Base-by-base conservation (phyloP, 2,329 filamentous ascomycete genomes). In the Fusarium sp. region DNA sequence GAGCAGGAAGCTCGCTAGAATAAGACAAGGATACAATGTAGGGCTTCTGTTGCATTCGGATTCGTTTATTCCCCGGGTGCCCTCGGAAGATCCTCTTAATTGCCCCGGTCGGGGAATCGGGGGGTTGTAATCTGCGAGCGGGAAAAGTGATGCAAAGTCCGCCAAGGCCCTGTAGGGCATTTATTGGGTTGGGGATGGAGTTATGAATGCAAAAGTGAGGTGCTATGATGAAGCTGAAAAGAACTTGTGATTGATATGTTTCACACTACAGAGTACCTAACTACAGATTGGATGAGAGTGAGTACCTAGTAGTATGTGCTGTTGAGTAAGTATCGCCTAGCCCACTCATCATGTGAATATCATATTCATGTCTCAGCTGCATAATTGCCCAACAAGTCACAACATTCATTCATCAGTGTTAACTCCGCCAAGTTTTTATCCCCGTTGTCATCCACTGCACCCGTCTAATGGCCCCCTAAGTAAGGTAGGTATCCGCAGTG, bases 141-240 rank as follows among this genome's bases (percentile, higher is more conserved):
- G 53, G 48, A 44, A 32, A 44, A 35, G 47, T n/a, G 30, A 38
- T 56, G 51, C 73, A 56, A 72, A 73, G 55, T 70, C 69, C 61
- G 72, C 69, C 50, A 66, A 58, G 54, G 64, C 58, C 47, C 47
- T 68, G 42, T 50, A 45, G 58, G 70, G 48, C 36, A 66, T 53
- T 30, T 59, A 36, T 36, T 32, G 39, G 8, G 35, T 20, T 26
- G 38, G 32, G 32, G 30, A 28, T 50, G 15, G 22, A 51, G 6
- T 51, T 62, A 68, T 54, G 55, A 48, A 60, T 55, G 47, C 9
- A 26, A 41, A 32, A 26, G 36, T 66, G 50, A 66, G 39, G 30
- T 38, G 32, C 35, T 38, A 24, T 66, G 59, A 58, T 48, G n/a
- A 22, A 58, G 30, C 32, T 36, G 41, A 32, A 35, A 35, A 26